A percentile compares a stretch with the other conserved stretches of the same genome.
Conservation (phyloP, 2,329 filamentous ascomycete species). For the Botrytis deweyae region DNA sequence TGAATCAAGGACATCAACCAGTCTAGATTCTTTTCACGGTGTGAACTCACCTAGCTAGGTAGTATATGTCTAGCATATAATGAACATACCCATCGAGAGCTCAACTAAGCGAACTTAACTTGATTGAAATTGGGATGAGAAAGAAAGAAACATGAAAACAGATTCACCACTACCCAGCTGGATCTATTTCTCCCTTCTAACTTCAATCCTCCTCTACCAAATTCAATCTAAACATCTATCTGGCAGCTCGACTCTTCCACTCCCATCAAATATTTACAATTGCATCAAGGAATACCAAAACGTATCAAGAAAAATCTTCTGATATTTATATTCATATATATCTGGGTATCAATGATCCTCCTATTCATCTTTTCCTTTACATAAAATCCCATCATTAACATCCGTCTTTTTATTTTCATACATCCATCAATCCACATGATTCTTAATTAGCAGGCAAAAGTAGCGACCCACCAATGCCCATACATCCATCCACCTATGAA, state of each 20-base stretch:
- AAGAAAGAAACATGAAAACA: not conserved
- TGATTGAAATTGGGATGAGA: no score
- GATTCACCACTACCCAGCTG: not conserved
- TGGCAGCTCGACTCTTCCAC: not conserved
- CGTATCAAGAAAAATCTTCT: not conserved
- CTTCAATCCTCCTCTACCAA: not conserved
- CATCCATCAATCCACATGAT: not conserved
- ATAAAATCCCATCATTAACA: not conserved
- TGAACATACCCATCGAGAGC: no score
- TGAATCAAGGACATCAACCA: no score
- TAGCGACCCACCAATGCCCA: not conserved
- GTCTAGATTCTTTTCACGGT: no score
- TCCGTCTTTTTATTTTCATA: not conserved
- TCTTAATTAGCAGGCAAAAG: not conserved
- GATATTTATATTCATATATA: not conserved
- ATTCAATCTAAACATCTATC: not conserved
- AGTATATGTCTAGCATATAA: no score
- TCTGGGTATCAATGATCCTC: conserved; percentile 12
- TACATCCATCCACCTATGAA: not conserved
- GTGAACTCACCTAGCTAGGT: no score
- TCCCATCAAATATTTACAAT: not conserved
- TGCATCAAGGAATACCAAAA: not conserved
- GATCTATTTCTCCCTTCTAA: not conserved
- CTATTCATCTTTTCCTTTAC: not conserved
- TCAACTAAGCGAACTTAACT: no score